Evolutionary conservation across 257 asterid genomes (phyloP).

Genomic region (Handroanthus guayacan): DNA sequence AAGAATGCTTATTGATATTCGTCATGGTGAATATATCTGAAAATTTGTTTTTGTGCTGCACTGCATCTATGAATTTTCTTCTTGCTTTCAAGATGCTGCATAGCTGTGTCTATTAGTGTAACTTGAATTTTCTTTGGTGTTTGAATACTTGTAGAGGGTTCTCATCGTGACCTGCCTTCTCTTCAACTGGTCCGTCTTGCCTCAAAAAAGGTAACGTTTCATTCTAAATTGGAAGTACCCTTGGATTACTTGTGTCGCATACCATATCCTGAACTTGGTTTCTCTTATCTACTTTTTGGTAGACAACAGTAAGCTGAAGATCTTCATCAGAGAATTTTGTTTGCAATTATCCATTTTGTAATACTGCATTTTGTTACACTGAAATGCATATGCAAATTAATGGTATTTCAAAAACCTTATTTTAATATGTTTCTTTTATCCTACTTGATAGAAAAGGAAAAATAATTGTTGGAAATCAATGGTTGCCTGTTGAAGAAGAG

Average conservation of each 20-base stretch:
- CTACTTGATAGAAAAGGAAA: not conserved
- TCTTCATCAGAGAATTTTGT: conserved; percentile 9
- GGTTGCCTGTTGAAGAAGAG: conserved; percentile 4
- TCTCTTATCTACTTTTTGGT: not conserved
- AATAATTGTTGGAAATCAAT: not conserved
- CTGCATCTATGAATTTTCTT: not conserved
- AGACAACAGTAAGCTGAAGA: not conserved
- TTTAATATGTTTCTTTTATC: not conserved
- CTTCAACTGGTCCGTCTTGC: conserved; percentile 81
- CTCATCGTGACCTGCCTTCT: conserved; percentile 96
- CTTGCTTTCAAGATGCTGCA: conserved; percentile 4
- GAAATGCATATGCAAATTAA: not conserved
- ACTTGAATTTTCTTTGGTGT: conserved; percentile 26
- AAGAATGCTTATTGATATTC: conserved; percentile 89
- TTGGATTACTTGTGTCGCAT: conserved; percentile 8
- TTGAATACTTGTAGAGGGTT: conserved; percentile 68
- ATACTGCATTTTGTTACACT: too few species aligned
- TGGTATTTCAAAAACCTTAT: not conserved
- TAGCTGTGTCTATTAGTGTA: not conserved
- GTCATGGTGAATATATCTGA: conserved; percentile 67
- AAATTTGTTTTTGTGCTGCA: conserved; percentile 24
- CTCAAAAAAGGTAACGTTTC: conserved; percentile 66
- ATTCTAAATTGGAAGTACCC: not conserved
- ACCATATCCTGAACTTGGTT: not conserved
- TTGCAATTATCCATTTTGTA: not conserved